These are phyloP conservation scores for Sphaerobolus stellatus DNA, from an alignment of 1,284 basidiomycete genomes.

Conservation along the genomic window DNA sequence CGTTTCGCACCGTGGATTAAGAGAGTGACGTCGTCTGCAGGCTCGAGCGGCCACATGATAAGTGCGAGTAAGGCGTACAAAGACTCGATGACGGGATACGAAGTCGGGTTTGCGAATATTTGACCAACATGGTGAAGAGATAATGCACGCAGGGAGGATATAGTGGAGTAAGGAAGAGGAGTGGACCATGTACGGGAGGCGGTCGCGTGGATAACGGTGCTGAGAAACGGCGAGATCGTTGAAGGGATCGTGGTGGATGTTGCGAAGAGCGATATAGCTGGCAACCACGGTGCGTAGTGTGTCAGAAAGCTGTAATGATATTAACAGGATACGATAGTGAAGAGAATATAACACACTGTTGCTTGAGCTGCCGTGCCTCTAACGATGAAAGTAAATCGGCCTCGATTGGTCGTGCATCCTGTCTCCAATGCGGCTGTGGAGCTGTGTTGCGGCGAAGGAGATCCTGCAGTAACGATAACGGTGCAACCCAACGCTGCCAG, in stretches of 20 bases:
- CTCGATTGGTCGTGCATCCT: too few species aligned
- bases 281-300: conserved; percentile 8
- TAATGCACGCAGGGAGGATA: background rate
- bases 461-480: conserved; percentile 8
- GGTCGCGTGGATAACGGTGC: conserved; percentile 9
- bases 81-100: conserved; percentile 8
- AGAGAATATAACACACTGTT: conserved; percentile 2
- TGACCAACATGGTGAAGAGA: conserved; percentile 9
- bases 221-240: conserved; percentile 7
- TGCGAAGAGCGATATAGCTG: background rate
- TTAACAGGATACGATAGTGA: background rate
- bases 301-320: too few species aligned
- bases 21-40: conserved; percentile 6
- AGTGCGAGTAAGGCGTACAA: conserved; percentile 8
- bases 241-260: background rate
- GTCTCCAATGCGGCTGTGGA: background rate
- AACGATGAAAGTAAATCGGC: background rate
- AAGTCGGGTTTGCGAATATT: conserved; percentile 6
- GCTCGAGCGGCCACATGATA: conserved; percentile 9
- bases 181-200: conserved; percentile 5
- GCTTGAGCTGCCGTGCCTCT: conserved; percentile 2
- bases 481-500: conserved; percentile 12
- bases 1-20: conserved; percentile 7
- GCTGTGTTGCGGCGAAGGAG: conserved; percentile 3
- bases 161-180: too few species aligned